Evolutionary conservation across 768 basidiomycete species (phyloP).

Genomic region (Ephemerocybe angulata): DNA sequence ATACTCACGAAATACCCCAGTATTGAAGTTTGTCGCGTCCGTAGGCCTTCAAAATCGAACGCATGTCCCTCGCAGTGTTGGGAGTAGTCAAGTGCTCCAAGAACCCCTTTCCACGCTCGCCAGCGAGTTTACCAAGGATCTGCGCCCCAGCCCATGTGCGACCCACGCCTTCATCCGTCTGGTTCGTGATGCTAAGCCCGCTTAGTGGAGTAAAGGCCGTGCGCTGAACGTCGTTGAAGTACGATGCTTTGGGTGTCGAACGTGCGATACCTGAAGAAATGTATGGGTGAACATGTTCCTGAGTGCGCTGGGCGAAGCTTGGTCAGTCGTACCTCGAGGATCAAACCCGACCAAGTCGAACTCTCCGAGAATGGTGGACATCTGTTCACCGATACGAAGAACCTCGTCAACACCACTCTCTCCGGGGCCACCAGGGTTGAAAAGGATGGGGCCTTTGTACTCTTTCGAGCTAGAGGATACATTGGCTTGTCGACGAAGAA

Average conservation of each 20-base stretch:
- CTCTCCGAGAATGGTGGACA: conserved; percentile 34
- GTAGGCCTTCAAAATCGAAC: conserved; percentile 30
- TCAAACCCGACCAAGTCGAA: conserved; percentile 48
- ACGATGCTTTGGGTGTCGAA: conserved; percentile 31
- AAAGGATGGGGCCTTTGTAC: conserved; percentile 42
- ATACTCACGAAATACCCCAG: conserved; percentile 29
- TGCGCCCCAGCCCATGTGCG: conserved; percentile 28
- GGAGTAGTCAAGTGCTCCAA: conserved; percentile 32
- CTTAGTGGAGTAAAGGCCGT: conserved; percentile 17
- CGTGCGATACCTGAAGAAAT: conserved; percentile 28
- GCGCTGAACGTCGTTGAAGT: conserved; percentile 34
- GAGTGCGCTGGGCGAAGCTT: background rate
- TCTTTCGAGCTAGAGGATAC: conserved; percentile 19
- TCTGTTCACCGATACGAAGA: conserved; percentile 14
- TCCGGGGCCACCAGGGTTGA: conserved; percentile 50
- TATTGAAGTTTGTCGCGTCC: conserved; percentile 30
- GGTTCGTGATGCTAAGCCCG: conserved; percentile 18
- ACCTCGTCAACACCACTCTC: conserved; percentile 38
- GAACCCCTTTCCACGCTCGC: conserved; percentile 24
- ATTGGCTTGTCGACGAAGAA: conserved; percentile 36
- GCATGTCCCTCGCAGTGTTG: conserved; percentile 34
- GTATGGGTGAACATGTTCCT: background rate
- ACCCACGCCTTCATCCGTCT: conserved; percentile 22
- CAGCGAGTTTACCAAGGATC: conserved; percentile 30
- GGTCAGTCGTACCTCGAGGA: conserved; percentile 33